These are phyloP conservation scores for Boletus tylopilopsis DNA, from an alignment of 768 basidiomycete species.

Conservation along the genomic window DNA sequence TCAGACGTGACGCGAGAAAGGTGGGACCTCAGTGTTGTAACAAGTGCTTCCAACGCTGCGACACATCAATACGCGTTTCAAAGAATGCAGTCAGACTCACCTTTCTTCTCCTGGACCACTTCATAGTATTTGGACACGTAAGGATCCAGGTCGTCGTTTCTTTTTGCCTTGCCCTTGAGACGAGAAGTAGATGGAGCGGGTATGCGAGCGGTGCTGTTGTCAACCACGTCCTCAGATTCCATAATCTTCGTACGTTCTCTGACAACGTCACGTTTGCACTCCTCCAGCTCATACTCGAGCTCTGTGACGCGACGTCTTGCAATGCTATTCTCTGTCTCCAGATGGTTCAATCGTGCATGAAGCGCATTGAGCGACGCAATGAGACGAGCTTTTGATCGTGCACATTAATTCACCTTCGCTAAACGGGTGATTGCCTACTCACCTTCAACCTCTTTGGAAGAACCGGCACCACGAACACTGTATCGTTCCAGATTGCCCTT, in stretches of 20 bases:
- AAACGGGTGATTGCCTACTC: slow-evolving; percentile 8
- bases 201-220: slow-evolving; percentile 15
- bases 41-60: slow-evolving; percentile 77
- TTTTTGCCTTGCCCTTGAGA: slow-evolving; percentile 27
- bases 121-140: slow-evolving; percentile 59
- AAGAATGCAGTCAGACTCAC: slow-evolving; percentile 38
- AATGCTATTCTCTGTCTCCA: slow-evolving; percentile 80
- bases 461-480: slow-evolving; percentile 43
- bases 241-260: slow-evolving; percentile 63
- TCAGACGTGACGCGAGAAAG: slow-evolving; percentile 76
- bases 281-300: slow-evolving; percentile 82
- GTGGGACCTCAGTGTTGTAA: slow-evolving; percentile 68
- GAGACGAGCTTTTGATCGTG: slow-evolving; percentile 47
- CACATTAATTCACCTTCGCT: not conserved
- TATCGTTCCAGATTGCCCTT: slow-evolving; percentile 52
- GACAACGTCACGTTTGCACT: slow-evolving; percentile 74
- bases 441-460: slow-evolving; percentile 67
- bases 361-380: slow-evolving; percentile 57
- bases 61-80: slow-evolving; percentile 10
- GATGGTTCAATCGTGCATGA: slow-evolving; percentile 63
- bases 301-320: slow-evolving; percentile 82
- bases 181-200: slow-evolving; percentile 20
- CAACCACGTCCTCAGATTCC: slow-evolving; percentile 46
- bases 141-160: slow-evolving; percentile 34
- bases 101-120: slow-evolving; percentile 86